Evolutionary conservation across 1,139 yeast species (phyloP).

Genomic region (Kurtzmaniella quercitrusa): DNA sequence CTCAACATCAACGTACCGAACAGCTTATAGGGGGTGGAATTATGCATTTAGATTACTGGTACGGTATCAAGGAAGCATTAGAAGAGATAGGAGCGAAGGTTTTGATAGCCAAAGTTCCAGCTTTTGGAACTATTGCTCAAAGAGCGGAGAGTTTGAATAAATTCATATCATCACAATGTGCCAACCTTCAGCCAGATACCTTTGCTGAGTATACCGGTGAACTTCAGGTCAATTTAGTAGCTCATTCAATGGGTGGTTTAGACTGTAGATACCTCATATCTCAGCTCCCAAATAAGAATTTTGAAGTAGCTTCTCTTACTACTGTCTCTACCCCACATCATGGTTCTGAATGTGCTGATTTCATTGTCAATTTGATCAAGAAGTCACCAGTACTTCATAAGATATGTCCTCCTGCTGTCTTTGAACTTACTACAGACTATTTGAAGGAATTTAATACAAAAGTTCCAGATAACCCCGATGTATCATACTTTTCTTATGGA

Average conservation of each 20-base stretch:
- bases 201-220: not conserved
- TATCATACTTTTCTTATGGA: conserved; percentile 78
- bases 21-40: conserved; percentile 21
- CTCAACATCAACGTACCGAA: conserved; percentile 20
- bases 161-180: conserved; percentile 45
- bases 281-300: conserved; percentile 41
- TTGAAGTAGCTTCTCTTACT: conserved; percentile 65
- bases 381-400: conserved; percentile 12
- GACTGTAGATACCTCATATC: conserved; percentile 77
- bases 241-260: conserved; percentile 96
- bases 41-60: conserved; percentile 68
- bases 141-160: conserved; percentile 59
- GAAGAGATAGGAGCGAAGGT: conserved; percentile 63
- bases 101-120: conserved; percentile 73
- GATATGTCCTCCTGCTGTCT: conserved; percentile 43
- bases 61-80: conserved; percentile 65
- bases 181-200: conserved; percentile 14
- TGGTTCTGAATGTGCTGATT: conserved; percentile 84
- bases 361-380: conserved; percentile 34
- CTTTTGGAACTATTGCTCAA: conserved; percentile 70
- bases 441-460: conserved; percentile 51
- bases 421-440: conserved; percentile 57
- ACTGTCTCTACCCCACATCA: conserved; percentile 86
- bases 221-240: conserved; percentile 64
- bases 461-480: conserved; percentile 54